Conservation (phyloP, 2,329 filamentous ascomycete genomes). For the Pseudocercospora eumusae region DNA sequence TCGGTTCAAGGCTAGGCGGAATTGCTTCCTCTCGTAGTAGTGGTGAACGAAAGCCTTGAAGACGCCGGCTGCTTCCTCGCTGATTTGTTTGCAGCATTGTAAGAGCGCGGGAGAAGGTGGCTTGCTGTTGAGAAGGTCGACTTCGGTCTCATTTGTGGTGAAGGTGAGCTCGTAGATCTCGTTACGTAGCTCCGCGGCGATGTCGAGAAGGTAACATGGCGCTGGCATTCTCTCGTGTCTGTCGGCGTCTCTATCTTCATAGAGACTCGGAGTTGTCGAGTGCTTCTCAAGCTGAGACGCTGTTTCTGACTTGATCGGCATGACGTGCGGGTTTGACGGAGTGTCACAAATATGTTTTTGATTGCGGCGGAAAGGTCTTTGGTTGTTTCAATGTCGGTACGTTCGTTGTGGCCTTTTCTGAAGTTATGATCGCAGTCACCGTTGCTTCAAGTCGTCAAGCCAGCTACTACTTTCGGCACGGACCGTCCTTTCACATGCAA, state of each 20-base stretch:
- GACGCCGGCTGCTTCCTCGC: not conserved
- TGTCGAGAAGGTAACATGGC: not conserved
- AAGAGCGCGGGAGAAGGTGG: not conserved
- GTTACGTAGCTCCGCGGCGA: not conserved
- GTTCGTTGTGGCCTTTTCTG: no score
- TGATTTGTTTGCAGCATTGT: not conserved
- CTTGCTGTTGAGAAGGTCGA: not conserved
- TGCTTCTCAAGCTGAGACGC: not conserved
- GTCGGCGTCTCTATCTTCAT: no score
- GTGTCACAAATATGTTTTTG: not conserved
- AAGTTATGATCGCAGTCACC: no score
- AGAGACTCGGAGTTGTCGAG: not conserved
- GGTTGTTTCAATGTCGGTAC: no score
- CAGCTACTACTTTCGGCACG: not conserved
- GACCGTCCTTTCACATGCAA: not conserved
- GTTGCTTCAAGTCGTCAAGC: not conserved
- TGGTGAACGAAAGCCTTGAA: not conserved
- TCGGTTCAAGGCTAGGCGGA: not conserved
- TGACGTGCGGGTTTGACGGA: not conserved
- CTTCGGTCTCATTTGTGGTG: not conserved
- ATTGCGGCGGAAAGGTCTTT: no score
- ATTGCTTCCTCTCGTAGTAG: not conserved
- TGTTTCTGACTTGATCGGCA: not conserved
- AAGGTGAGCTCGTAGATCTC: not conserved
- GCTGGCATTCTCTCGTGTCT: no score